These are phyloP conservation scores for Phytopythium delawarense DNA, from an alignment of 352 stramenopile species.

Conservation along the genomic window DNA sequence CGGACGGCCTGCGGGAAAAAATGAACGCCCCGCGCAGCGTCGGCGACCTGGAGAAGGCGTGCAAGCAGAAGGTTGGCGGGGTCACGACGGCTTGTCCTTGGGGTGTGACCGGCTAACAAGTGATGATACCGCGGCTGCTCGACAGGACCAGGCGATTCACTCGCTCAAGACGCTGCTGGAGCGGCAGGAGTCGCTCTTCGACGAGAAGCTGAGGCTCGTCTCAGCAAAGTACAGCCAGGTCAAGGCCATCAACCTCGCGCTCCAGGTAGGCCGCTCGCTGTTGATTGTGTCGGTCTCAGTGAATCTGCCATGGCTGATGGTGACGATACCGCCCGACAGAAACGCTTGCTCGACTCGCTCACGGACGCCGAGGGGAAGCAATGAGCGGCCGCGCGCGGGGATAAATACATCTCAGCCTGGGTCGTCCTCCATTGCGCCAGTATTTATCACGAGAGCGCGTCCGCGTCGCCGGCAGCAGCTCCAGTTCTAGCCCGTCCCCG, in stretches of 20 bases:
- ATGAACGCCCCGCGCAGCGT: constrained; percentile 29
- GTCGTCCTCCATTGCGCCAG: not conserved
- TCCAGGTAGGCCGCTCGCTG: constrained; percentile 40
- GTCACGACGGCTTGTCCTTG: not conserved
- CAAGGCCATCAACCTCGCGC: constrained; percentile 73
- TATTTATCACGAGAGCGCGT: not conserved
- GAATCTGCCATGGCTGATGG: not conserved
- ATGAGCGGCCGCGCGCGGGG: constrained; percentile 16
- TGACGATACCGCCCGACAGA: constrained; percentile 19
- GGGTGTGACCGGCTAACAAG: not conserved
- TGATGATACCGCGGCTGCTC: not conserved
- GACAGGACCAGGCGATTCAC: constrained; percentile 61
- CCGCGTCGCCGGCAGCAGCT: not conserved
- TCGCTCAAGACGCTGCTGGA: constrained; percentile 65
- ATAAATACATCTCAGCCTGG: constrained; percentile 21
- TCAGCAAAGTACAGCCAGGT: constrained; percentile 76
- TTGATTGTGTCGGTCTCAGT: not conserved
- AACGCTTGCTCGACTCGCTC: constrained; percentile 46
- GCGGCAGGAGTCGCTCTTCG: constrained; percentile 56
- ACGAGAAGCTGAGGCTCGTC: constrained; percentile 66
- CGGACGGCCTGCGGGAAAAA: constrained; percentile 11
- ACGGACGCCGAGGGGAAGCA: constrained; percentile 29
- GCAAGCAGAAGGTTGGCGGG: constrained; percentile 63
- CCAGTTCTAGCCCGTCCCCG: not conserved
- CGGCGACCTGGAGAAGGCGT: constrained; percentile 64